Conservation (phyloP, 2,329 filamentous ascomycete species). For the Trichoderma oligosporum region DNA sequence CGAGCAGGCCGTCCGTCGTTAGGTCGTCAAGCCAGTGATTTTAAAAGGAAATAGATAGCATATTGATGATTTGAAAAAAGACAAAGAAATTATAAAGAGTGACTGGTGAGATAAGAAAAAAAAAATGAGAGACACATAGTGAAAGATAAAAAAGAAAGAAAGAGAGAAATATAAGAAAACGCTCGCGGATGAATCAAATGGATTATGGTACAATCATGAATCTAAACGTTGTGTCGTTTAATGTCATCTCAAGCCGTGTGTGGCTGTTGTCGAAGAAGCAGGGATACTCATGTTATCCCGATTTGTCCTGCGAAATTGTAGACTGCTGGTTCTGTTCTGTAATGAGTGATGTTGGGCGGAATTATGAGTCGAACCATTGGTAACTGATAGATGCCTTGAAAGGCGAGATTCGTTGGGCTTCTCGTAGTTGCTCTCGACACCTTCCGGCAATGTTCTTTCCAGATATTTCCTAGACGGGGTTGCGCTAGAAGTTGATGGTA, state of each 20-base stretch:
- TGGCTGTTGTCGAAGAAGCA: slow-evolving; percentile 38
- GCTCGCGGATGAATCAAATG: slow-evolving; percentile 28
- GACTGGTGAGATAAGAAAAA: slow-evolving; percentile 25
- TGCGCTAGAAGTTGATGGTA: slow-evolving; percentile 35
- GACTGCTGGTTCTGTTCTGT: slow-evolving; percentile 44
- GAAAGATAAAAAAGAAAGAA: slow-evolving; percentile 22
- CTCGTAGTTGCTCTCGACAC: slow-evolving; percentile 39
- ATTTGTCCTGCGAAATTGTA: slow-evolving; percentile 41
- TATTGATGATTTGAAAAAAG: slow-evolving; percentile 2
- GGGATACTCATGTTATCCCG: slow-evolving; percentile 40
- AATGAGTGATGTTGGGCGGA: slow-evolving; percentile 30
- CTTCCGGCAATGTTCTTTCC: slow-evolving; percentile 43
- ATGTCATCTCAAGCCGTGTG: slow-evolving; percentile 45
- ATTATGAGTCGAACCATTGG: slow-evolving; percentile 28
- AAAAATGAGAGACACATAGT: slow-evolving; percentile 22
- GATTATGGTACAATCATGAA: slow-evolving; percentile 23
- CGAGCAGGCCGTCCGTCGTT: slow-evolving; percentile 13
- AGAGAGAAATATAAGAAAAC: slow-evolving; percentile 31
- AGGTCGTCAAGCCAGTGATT: slow-evolving; percentile 19
- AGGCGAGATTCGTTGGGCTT: slow-evolving; percentile 27
- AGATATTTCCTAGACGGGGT: slow-evolving; percentile 46
- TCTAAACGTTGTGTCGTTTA: slow-evolving; percentile 21
- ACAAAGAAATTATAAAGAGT: slow-evolving; percentile 2
- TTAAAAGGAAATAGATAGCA: slow-evolving; percentile 4
- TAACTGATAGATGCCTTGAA: slow-evolving; percentile 43